Base-by-base conservation (phyloP, 352 stramenopile species). In the Halophytophthora batemanensis region DNA sequence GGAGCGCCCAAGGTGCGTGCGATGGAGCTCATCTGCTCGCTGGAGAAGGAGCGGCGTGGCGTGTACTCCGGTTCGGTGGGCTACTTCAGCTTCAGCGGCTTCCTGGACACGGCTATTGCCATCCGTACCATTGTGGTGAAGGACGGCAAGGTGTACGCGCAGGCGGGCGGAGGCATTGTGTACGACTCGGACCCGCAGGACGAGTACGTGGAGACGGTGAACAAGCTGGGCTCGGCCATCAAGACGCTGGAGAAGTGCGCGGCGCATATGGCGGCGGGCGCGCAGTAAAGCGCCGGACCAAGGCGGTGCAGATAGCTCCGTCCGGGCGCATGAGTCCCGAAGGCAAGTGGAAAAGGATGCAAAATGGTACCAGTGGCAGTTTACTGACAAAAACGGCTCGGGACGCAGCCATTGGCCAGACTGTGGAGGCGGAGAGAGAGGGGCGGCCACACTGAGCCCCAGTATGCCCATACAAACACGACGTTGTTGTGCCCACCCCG, bases 201-300 rank as follows among this genome's bases (percentile, higher is more conserved):
- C 36, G 86, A 96, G 74, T 95, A 95, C 71, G 77, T 86, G 48
- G 86, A 96, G 68, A 96, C 86, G 2, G 64, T 96, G 22, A 96
- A 94, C 74, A 96, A 96, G 58, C 60, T 95, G 18, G 82, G 75
- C 36, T 93, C 83, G 52, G 69, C 81, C 6, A 66, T 95, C 46
- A 87, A 87, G 46, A 95, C 85, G 13, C 70, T 95, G 37, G 82
- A 95, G 53, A 93, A 93, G 64, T 89, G 82, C 45, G 57, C 64
- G 10, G 59, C 63, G 17, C 69, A 78, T 66, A 73, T 86, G 52
- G 58, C 64, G 6, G 39, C 56, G 14, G 61, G 45, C 13, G 50
- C 53, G 21, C 57, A 68, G 39, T 74, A 53, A 41, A 64, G 10
- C 15, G 8, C 1, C 33, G 7, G 21, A 8, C 6, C 31, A 42